A percentile compares a stretch with the other conserved stretches of the same genome.
Evolutionary conservation across 345 rosid species (phyloP).

Genomic region (Citrus australasica): DNA sequence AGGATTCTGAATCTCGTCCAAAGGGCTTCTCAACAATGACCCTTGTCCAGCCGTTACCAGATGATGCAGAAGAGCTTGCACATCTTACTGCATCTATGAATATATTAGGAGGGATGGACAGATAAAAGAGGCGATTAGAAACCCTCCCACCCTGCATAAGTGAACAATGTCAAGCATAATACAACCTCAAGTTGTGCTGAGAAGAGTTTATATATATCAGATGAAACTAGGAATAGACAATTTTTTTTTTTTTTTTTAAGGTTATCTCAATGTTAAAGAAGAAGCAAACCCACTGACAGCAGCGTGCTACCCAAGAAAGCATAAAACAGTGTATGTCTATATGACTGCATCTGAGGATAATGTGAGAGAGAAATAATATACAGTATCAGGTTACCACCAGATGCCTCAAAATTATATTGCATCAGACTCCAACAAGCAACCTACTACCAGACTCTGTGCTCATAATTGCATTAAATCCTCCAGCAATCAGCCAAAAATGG

Average conservation of each 20-base stretch:
- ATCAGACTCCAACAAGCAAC: neutral
- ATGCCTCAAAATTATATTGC: neutral
- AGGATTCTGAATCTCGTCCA: conserved; percentile 95
- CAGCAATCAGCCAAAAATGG: neutral
- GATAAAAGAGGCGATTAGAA: conserved; percentile 89
- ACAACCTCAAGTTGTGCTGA: neutral
- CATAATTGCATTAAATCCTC: neutral
- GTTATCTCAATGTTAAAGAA: neutral
- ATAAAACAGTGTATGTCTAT: neutral
- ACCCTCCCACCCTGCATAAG: conserved; percentile 65
- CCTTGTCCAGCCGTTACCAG: conserved; percentile 93
- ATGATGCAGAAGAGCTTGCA: conserved; percentile 85
- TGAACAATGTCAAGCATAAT: conserved; percentile 11
- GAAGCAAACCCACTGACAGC: neutral
- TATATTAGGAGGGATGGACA: conserved; percentile 95
- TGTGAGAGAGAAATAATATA: neutral
- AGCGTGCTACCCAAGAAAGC: neutral
- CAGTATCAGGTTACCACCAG: neutral
- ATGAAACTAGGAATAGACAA: neutral
- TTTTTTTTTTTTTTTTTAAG: too few relatives aligned
- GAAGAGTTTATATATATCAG: neutral
- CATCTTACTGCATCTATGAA: conserved; percentile 90
- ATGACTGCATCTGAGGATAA: neutral
- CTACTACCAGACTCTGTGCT: neutral
- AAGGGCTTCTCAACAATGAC: conserved; percentile 99